Conservation (phyloP, 441 rosid species). For the Euphorbia corollata region DNA sequence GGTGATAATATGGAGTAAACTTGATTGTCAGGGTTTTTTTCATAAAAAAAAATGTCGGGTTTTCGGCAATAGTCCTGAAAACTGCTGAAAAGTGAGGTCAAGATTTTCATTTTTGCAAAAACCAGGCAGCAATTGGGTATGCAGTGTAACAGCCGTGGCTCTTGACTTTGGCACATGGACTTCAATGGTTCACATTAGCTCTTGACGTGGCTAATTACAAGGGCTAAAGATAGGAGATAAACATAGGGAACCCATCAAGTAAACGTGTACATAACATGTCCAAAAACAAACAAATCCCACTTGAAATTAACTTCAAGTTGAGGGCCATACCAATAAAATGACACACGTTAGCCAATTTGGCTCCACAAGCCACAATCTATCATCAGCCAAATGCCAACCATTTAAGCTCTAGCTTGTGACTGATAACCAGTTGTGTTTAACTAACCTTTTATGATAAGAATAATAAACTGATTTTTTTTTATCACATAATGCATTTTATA, state of each 20-base stretch:
- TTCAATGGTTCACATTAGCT: conserved; percentile 19
- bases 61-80: too few relatives aligned
- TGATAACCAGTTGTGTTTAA: conserved; percentile 1
- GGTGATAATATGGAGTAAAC: too few relatives aligned
- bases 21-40: too few relatives aligned
- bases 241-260: conserved; percentile 12
- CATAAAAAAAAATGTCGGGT: too few relatives aligned
- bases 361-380: not conserved
- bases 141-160: not conserved
- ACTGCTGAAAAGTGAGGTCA: not conserved
- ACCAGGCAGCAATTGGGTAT: not conserved
- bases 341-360: conserved; percentile 8
- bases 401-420: not conserved
- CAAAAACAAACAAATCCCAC: not conserved
- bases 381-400: not conserved
- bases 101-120: not conserved
- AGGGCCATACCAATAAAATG: conserved; percentile 6
- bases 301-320: not conserved
- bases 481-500: conserved; percentile 5
- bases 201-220: conserved; percentile 17
- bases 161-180: not conserved
- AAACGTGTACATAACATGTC: conserved; percentile 15
- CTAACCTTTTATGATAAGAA: too few relatives aligned
- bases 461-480: not conserved
- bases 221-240: conserved; percentile 4